Conservation (phyloP, 2,329 filamentous ascomycete species). For the Trichophyton benhamiae region DNA sequence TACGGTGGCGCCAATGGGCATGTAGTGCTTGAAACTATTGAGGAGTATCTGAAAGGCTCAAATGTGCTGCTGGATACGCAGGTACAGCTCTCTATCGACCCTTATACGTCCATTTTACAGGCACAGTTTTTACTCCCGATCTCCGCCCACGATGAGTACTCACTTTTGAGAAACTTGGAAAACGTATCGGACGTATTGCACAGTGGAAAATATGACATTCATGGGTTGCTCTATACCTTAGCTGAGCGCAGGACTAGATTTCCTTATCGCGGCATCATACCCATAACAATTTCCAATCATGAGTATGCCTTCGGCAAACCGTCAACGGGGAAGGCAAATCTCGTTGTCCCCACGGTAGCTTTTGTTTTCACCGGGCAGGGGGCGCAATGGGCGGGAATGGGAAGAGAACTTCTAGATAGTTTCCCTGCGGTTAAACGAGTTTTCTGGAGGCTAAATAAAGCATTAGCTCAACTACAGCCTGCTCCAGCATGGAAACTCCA, state of each 20-base stretch:
- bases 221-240: neutral
- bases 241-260: neutral
- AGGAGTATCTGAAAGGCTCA: no score
- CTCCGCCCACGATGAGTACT: constrained; percentile 3
- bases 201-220: neutral
- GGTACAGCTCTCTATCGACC: neutral
- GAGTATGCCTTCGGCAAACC: neutral
- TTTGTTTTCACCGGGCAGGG: constrained; percentile 15
- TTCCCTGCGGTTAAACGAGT: neutral
- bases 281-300: neutral
- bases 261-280: neutral
- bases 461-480: neutral
- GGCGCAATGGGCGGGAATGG: constrained; percentile 13
- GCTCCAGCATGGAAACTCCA: neutral
- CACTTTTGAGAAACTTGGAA: constrained; percentile 1
- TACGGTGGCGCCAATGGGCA: constrained; percentile 11
- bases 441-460: neutral
- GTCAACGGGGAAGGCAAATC: neutral
- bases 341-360: neutral
- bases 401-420: neutral
- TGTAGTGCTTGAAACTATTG: constrained; percentile 6
- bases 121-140: neutral
- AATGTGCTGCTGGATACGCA: no score
- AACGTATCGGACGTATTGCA: neutral
- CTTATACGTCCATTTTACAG: neutral